These are phyloP conservation scores for Begonia loranthoides DNA, from an alignment of 306 rosid species.

Conservation along the genomic window DNA sequence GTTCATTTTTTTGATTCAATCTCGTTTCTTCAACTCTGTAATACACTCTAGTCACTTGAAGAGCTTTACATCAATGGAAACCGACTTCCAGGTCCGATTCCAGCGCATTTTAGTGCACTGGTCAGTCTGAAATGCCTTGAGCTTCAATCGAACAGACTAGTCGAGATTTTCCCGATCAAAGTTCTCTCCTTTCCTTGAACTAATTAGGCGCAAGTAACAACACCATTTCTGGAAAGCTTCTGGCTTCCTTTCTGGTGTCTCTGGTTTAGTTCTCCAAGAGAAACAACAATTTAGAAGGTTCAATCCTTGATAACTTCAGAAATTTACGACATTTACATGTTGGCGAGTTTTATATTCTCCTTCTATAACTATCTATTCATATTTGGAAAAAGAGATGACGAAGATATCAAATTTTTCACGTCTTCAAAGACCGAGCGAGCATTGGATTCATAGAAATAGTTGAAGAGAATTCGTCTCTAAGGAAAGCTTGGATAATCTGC, in stretches of 20 bases:
- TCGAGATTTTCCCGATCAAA: conserved; percentile 31
- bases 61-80: conserved; percentile 64
- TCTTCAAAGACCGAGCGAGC: too few relatives aligned
- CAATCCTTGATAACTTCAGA: conserved; percentile 14
- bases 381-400: too few relatives aligned
- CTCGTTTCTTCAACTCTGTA: too few relatives aligned
- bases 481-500: too few relatives aligned
- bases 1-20: too few relatives aligned
- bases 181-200: conserved; percentile 26
- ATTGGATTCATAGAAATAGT: too few relatives aligned
- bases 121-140: too few relatives aligned
- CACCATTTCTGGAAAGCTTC: conserved; percentile 27
- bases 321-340: conserved; percentile 33
- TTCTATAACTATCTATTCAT: too few relatives aligned
- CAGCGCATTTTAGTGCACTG: too few relatives aligned
- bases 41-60: conserved; percentile 32
- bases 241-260: conserved; percentile 30
- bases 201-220: conserved; percentile 50
- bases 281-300: conserved; percentile 45
- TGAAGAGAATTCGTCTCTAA: too few relatives aligned
- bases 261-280: conserved; percentile 46
- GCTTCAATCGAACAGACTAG: conserved; percentile 40
- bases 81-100: conserved; percentile 39
- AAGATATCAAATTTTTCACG: too few relatives aligned
- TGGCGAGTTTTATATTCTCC: too few relatives aligned